A percentile compares a stretch with the other conserved stretches of the same genome.
Evolutionary conservation across 2,329 filamentous ascomycete genomes (phyloP).

Genomic region (Cylindrodendrum hubeiense): DNA sequence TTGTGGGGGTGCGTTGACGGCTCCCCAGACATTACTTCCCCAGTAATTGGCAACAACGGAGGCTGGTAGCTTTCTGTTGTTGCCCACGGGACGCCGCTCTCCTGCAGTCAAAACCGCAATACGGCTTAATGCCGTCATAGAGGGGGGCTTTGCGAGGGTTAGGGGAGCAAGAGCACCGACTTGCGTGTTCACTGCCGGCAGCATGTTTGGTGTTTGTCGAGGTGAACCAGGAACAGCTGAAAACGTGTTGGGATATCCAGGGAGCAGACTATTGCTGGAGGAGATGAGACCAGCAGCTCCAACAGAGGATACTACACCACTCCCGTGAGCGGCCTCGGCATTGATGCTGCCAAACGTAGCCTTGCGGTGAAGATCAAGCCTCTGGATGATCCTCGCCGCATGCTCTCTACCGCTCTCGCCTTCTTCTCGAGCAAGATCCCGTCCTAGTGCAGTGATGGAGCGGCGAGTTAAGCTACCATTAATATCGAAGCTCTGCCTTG

Average conservation of each 20-base stretch:
- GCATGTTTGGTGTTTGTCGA: slow-evolving; percentile 46
- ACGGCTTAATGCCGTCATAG: slow-evolving; percentile 87
- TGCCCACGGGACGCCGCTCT: slow-evolving; percentile 78
- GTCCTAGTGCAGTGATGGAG: slow-evolving; percentile 66
- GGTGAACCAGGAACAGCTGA: slow-evolving; percentile 43
- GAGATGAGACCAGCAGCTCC: slow-evolving; percentile 90
- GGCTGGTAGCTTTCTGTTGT: slow-evolving; percentile 79
- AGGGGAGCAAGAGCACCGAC: slow-evolving; percentile 80
- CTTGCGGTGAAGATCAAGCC: slow-evolving; percentile 89
- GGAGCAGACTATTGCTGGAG: slow-evolving; percentile 83
- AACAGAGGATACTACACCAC: slow-evolving; percentile 58
- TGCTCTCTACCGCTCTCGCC: slow-evolving; percentile 84
- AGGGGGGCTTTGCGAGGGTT: slow-evolving; percentile 86
- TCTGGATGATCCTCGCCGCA: slow-evolving; percentile 90
- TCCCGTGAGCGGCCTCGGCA: slow-evolving; percentile 52
- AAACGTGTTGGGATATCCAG: slow-evolving; percentile 62
- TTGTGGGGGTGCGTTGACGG: slow-evolving; percentile 43
- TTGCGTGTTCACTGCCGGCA: slow-evolving; percentile 58
- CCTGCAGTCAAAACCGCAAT: slow-evolving; percentile 84
- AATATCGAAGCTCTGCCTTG: slow-evolving; percentile 81
- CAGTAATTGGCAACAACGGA: slow-evolving; percentile 94
- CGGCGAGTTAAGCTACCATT: slow-evolving; percentile 62
- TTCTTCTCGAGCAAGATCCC: slow-evolving; percentile 70
- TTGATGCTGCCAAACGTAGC: slow-evolving; percentile 66
- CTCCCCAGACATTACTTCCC: slow-evolving; percentile 85